Evolutionary conservation across 768 basidiomycete genomes (phyloP).

Genomic region (Brasilioporus rufonigricans): DNA sequence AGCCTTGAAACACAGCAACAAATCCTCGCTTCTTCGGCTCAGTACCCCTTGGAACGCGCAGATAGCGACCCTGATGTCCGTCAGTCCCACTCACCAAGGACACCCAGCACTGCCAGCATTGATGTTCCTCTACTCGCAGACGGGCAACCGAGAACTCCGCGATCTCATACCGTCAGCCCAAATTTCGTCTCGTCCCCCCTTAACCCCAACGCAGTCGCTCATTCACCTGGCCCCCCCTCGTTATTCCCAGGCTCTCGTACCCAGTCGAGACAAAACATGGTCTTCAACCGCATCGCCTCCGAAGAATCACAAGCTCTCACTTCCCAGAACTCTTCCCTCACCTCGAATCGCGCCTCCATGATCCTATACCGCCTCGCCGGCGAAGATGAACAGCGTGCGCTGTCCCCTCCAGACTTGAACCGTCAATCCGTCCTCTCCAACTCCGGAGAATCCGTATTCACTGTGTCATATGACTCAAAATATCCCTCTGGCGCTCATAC

Average conservation of each 20-base stretch:
- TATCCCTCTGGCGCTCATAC: slow-evolving; percentile 48
- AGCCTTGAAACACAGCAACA: slow-evolving; percentile 50
- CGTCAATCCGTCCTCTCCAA: slow-evolving; percentile 49
- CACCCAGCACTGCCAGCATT: slow-evolving; percentile 26
- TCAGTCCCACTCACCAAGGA: slow-evolving; percentile 8
- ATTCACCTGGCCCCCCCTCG: slow-evolving; percentile 6
- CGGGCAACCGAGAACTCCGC: slow-evolving; percentile 15
- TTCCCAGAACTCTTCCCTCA: slow-evolving; percentile 18
- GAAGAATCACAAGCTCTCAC: slow-evolving; percentile 44
- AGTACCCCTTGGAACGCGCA: not conserved
- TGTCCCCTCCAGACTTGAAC: slow-evolving; percentile 35
- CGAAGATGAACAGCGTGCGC: slow-evolving; percentile 33
- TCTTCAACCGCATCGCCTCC: slow-evolving; percentile 43
- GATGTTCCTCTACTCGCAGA: slow-evolving; percentile 33
- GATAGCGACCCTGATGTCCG: slow-evolving; percentile 9
- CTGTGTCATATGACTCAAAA: slow-evolving; percentile 57
- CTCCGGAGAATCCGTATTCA: slow-evolving; percentile 49
- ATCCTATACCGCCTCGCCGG: slow-evolving; percentile 58
- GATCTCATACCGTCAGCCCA: slow-evolving; percentile 22
- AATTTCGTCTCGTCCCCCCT: slow-evolving; percentile 52
- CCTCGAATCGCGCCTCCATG: slow-evolving; percentile 53
- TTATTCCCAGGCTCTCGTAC: slow-evolving; percentile 35
- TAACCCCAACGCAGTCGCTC: slow-evolving; percentile 40
- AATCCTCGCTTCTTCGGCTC: slow-evolving; percentile 30
- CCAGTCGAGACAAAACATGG: slow-evolving; percentile 39